Evolutionary conservation across 805 yeast genomes (phyloP), one percentile per base, ranked within the genome.

Genomic region (Candida caryicola): DNA sequence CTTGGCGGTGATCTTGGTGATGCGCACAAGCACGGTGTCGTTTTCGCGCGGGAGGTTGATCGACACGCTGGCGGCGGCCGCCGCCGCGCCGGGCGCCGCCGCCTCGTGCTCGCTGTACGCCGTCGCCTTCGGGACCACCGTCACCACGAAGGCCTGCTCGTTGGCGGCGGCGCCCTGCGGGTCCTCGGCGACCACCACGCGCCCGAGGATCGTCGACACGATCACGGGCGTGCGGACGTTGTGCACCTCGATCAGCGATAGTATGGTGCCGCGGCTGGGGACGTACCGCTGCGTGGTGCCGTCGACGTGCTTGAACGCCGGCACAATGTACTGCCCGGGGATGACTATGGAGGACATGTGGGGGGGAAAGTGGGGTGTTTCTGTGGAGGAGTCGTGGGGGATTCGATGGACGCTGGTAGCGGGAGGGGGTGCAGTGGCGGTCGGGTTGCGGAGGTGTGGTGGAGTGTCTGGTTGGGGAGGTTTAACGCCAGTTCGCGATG

Each of bases 251-350:
- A 78, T 66, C 3, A 71, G 63, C 16, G 76, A 66, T 3, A 77
- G 46, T 23, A 75, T 72, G 1, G 86, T 72, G 7, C 95, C 95
- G 15, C 66, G 60, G 4, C 95, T 95, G 2, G 87, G 62, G 4
- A 66, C 54, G 50, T 74, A 86, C 40, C 69, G 71, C 29, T 67
- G 58, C 2, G 73, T 54, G 6, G 50, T 52, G n/a, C 62, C 62
- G 4, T 50, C 45, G 3, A 51, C 54, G 13, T 45, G 47, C 34
- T 71, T 69, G 49, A 65, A 71, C 5, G 71, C 64, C 1, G 93
- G 90, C 14, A 80, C 73, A 17, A 88, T 68, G 29, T 82, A 75
- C 50, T 88, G 95, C 0, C 96, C 96, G 1, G 96, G 96, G 16
- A 57, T 45, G 18, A 54, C 62, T 16, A 40, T 12, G 18, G 18